These are phyloP conservation scores for Radiomyces spectabilis DNA, from an alignment of 192 early-diverging fungal species.

Conservation along the genomic window DNA sequence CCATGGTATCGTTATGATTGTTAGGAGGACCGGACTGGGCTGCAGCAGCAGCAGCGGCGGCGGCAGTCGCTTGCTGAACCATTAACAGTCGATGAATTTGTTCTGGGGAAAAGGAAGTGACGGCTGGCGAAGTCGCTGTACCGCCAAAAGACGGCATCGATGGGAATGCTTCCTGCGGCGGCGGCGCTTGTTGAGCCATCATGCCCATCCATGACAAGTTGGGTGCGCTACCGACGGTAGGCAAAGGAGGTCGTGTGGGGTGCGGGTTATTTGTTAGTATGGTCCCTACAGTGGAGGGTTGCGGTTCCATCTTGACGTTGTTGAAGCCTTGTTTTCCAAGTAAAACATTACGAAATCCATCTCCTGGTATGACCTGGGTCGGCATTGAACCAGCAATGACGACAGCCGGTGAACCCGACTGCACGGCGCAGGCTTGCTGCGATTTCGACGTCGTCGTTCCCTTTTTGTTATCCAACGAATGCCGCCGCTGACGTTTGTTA, in stretches of 20 bases:
- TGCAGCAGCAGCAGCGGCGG: no score
- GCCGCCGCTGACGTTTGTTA: conserved; percentile 9
- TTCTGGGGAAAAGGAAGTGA: not conserved
- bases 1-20: no score
- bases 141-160: not conserved
- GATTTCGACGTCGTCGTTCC: no score
- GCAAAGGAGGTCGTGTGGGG: no score
- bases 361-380: no score
- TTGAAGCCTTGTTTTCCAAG: not conserved
- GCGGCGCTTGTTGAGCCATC: not conserved
- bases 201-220: conserved; percentile 12
- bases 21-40: no score
- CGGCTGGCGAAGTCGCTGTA: not conserved
- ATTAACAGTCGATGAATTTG: not conserved
- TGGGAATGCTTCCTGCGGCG: not conserved
- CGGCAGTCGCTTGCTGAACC: not conserved
- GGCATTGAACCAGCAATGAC: no score
- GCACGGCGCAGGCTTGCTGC: no score
- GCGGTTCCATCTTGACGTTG: not conserved
- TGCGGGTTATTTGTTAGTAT: no score
- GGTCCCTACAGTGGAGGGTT: no score
- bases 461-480: conserved; percentile 3
- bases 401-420: no score
- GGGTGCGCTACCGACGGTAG: not conserved
- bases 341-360: no score